Base-by-base conservation (phyloP, 768 basidiomycete species). In the Lentinula guzmanii region DNA sequence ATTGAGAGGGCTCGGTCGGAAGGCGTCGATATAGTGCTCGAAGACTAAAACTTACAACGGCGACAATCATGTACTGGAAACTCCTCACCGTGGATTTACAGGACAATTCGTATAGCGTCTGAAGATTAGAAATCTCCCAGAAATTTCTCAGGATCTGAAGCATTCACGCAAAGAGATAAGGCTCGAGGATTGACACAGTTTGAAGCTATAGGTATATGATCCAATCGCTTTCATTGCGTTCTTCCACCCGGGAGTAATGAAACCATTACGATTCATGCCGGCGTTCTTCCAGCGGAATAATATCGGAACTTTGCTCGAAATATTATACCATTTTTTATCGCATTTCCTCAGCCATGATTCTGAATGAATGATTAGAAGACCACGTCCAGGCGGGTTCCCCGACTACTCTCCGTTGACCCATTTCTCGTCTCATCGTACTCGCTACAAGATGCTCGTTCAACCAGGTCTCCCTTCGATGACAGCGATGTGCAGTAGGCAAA, bases 21-120 rank as follows among this genome's bases (percentile, higher is more conserved):
- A 63, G 88, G 86, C 0, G 72, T 87, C 21, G 80, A 86, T 52
- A 68, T 89, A 34, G 76, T 82, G 24, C 70, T 86, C 3, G 82
- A 84, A 42, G 73, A 70, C 6, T 63, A 67, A 2, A 42, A 16
- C 18, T 37, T 8, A 7, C 18, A 48, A 48, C 42, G 42, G 16
- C 42, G 42, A 2, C 42, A n/a, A n/a, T 13, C n/a, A 21, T 24
- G 42, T 18, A 43, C 16, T 43, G 42, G 42, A 6, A 43, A 16
- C 16, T 48, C 46, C 46, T 48, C n/a, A 48, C 9, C 8, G 42
- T 48, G 7, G 46, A 48, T 9, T 9, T 24, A 21, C 21, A 48
- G 18, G 21, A 48, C 46, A 16, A 16, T 43, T 16, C 13, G 42
- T 13, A 43, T 13, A 16, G 21, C 21, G 46, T 48, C 18, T 9